Conservation (phyloP, 805 yeast species). For the Peterozyma toletana region DNA sequence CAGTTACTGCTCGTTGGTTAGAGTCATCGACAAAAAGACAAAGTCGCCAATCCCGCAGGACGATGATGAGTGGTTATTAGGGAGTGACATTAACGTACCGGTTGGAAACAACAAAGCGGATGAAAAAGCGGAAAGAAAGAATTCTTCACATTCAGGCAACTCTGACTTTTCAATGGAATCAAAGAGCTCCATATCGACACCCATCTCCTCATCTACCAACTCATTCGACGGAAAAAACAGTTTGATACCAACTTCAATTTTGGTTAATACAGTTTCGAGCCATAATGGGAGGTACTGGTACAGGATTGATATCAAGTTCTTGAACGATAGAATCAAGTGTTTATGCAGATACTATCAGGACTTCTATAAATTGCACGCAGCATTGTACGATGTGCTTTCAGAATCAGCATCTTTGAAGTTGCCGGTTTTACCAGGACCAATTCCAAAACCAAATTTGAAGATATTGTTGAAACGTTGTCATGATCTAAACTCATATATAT, state of each 20-base stretch:
- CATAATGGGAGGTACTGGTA: slow-evolving; percentile 44
- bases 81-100: neutral
- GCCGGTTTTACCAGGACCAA: slow-evolving; percentile 40
- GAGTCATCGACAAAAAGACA: neutral
- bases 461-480: slow-evolving; percentile 30
- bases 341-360: slow-evolving; percentile 45
- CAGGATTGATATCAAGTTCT: slow-evolving; percentile 32
- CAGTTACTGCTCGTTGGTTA: slow-evolving; percentile 19
- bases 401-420: slow-evolving; percentile 12
- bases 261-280: slow-evolving; percentile 31
- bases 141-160: slow-evolving; percentile 1
- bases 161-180: slow-evolving; percentile 1
- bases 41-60: neutral
- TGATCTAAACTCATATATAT: slow-evolving; percentile 31
- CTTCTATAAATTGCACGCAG: slow-evolving; percentile 37
- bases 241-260: slow-evolving; percentile 16
- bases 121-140: neutral
- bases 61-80: slow-evolving; percentile 4
- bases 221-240: slow-evolving; percentile 2
- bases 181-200: slow-evolving; percentile 1
- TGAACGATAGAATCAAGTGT: slow-evolving; percentile 27
- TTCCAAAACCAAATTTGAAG: slow-evolving; percentile 28
- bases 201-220: slow-evolving; percentile 1
- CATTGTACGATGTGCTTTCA: slow-evolving; percentile 18
- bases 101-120: neutral